Evolutionary conservation across 805 yeast genomes (phyloP).

Genomic region (Teunomyces barrocoloradensis): DNA sequence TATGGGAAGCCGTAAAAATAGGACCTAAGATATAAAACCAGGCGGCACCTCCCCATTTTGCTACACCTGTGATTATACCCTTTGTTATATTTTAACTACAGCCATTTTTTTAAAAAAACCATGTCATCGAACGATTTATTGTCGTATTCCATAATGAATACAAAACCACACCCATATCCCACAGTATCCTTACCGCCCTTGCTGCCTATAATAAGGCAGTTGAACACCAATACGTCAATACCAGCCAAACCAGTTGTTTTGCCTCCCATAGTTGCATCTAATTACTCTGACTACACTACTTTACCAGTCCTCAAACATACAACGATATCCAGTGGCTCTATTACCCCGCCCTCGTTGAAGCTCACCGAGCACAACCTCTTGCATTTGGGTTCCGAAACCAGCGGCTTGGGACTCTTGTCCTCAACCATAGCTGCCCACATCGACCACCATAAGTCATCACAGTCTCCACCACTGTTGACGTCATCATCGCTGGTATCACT

Average conservation of each 20-base stretch:
- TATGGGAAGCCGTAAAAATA: neutral
- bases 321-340: neutral
- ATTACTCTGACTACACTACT: constrained; percentile 8
- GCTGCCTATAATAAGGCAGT: constrained; percentile 8
- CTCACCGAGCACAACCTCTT: constrained; percentile 18
- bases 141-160: constrained; percentile 39
- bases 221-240: neutral
- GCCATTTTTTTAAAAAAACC: constrained; percentile 1
- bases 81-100: neutral
- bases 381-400: constrained; percentile 11
- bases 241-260: constrained; percentile 3
- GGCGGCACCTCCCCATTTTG: constrained; percentile 1
- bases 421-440: constrained; percentile 8
- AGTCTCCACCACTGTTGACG: constrained; percentile 10
- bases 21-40: constrained; percentile 2
- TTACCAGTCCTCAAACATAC: neutral
- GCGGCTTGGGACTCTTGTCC: constrained; percentile 8
- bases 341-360: constrained; percentile 7
- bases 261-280: constrained; percentile 7
- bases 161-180: constrained; percentile 1
- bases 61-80: neutral
- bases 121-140: constrained; percentile 35
- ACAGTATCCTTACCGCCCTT: constrained; percentile 9
- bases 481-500: constrained; percentile 13
- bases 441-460: neutral